Evolutionary conservation across 495 filamentous ascomycete species (phyloP), one percentile per base, ranked within the genome.

Genomic region (Xylaria acuta): DNA sequence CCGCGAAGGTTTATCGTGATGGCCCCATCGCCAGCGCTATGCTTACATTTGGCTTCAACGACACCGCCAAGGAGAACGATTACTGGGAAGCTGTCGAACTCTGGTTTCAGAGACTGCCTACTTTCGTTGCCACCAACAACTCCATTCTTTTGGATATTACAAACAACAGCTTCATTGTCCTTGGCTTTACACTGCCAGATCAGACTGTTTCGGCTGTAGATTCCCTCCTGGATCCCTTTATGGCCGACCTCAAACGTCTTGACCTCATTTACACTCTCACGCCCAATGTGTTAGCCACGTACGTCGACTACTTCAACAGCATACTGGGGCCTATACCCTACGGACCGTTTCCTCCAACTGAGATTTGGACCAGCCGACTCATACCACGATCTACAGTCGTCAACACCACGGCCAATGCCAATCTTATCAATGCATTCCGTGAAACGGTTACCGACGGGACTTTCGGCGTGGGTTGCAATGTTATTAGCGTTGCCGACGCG

Each of bases 371-470:
- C 54, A 69, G 87, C 36, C 85, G 88, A 25, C 80, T 90, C 12
- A 82, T 90, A 45, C 86, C 87, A 5, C 84, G 85, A 41, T 73
- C 78, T 9, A 78, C 86, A 0, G 78, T 88, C 11, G 25, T 75
- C 4, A 38, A 75, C 22, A 1, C 36, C 6, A 47, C n/a, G 2
- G 14, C 82, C 73, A 84, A 84, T 72, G 68, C 76, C 30, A 79
- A 64, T 2, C 77, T 89, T 16, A 80, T 80, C 3, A 59, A 72
- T 4, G 80, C 82, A 0, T 80, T 84, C 63, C 83, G 84, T 7
- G 70, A 80, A 71, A 85, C 87, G 66, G 78, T 75, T 27, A 78
- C 80, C 47, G 72, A 75, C 27, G 84, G 82, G 3, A 78, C 71
- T 22, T 69, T 56, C 18, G 5, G 5, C 2, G 22, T 69, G 4